phyloP scores from a whole-genome alignment of 768 basidiomycete species.

The Astraeus odoratus region DNA sequence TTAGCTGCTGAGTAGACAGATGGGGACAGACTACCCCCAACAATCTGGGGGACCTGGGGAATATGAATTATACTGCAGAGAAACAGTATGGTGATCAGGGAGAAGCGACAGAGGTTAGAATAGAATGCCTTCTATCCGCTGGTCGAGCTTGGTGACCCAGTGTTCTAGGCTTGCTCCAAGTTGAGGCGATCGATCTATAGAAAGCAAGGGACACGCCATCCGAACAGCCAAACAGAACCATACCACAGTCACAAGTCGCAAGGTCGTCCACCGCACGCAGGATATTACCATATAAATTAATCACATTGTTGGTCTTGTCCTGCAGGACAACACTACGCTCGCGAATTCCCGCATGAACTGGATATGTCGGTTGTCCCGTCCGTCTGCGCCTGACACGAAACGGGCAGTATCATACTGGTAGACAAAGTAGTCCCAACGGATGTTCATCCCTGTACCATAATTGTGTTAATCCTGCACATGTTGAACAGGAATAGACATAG shows the following conservation, averaged over 20 bases:
- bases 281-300: conserved; percentile 87
- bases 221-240: too few species aligned
- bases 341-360: conserved; percentile 96
- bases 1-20: too few species aligned
- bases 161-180: conserved; percentile 89
- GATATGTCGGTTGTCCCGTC: conserved; percentile 80
- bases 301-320: conserved; percentile 93
- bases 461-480: too few species aligned
- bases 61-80: too few species aligned
- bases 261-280: conserved; percentile 81
- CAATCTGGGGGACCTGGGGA: too few species aligned
- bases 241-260: conserved; percentile 75
- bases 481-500: too few species aligned
- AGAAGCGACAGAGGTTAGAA: conserved; percentile 63
- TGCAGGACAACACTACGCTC: conserved; percentile 88
- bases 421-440: conserved; percentile 96
- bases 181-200: conserved; percentile 88
- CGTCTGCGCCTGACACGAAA: conserved; percentile 68
- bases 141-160: conserved; percentile 82
- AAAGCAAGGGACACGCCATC: background rate
- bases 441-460: conserved; percentile 97
- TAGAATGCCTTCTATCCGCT: conserved; percentile 77
- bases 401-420: conserved; percentile 85
- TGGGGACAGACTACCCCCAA: too few species aligned
- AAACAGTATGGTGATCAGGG: too few species aligned